These are phyloP conservation scores for Magnaporthiopsis incrustans DNA, from an alignment of 2,329 filamentous ascomycete species.

Conservation along the genomic window DNA sequence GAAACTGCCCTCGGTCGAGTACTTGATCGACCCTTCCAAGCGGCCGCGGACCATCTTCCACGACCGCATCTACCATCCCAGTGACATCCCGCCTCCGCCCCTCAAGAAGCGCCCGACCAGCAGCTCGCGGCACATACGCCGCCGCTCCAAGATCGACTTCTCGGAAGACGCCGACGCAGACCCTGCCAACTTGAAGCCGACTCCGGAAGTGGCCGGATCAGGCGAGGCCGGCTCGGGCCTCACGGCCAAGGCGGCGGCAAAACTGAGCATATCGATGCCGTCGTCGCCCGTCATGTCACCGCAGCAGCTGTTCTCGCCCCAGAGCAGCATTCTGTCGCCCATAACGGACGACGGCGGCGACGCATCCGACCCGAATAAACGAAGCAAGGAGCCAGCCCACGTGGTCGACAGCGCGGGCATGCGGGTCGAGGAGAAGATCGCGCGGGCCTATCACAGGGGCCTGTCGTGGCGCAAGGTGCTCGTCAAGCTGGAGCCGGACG, in stretches of 20 bases:
- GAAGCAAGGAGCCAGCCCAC: slow-evolving; percentile 35
- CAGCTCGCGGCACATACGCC: slow-evolving; percentile 22
- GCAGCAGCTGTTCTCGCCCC: slow-evolving; percentile 19
- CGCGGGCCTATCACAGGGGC: slow-evolving; percentile 85
- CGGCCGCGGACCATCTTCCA: slow-evolving; percentile 91
- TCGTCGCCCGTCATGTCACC: slow-evolving; percentile 21
- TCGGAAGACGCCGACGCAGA: slow-evolving; percentile 8
- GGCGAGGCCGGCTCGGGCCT: slow-evolving; percentile 11
- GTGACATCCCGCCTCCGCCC: slow-evolving; percentile 81
- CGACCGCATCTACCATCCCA: slow-evolving; percentile 87
- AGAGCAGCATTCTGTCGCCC: slow-evolving; percentile 15
- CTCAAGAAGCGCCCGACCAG: slow-evolving; percentile 42
- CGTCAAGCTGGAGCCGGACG: slow-evolving; percentile 90
- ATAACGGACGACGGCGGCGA: not conserved
- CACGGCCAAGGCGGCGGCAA: not conserved
- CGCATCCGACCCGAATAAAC: slow-evolving; percentile 27
- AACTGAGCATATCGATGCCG: slow-evolving; percentile 26
- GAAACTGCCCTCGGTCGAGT: slow-evolving; percentile 72
- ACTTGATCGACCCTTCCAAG: slow-evolving; percentile 72
- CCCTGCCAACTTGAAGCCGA: not conserved
- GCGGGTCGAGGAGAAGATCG: slow-evolving; percentile 96
- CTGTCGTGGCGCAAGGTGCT: slow-evolving; percentile 95
- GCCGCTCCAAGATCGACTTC: slow-evolving; percentile 13
- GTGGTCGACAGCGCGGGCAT: slow-evolving; percentile 58
- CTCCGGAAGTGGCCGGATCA: slow-evolving; percentile 6